Conservation (phyloP, 2,329 filamentous ascomycete species). For the Apiospora sp. region DNA sequence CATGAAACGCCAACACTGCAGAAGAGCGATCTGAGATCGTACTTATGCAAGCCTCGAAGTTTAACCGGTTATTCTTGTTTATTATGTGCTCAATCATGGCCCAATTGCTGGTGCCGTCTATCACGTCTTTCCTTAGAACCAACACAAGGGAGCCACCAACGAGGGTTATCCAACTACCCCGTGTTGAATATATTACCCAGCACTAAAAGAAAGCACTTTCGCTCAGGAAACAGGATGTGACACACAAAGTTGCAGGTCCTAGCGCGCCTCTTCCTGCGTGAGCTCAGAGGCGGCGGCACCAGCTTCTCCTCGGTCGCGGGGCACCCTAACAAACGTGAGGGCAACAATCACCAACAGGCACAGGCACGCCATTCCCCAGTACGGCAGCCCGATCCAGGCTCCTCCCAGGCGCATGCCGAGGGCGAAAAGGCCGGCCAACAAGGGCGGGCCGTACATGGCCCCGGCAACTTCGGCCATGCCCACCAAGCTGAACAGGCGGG, state of each 20-base stretch:
- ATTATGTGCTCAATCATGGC: not conserved
- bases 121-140: not conserved
- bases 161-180: not conserved
- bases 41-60: no score
- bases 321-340: constrained; percentile 26
- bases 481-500: constrained; percentile 42
- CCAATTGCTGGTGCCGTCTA: not conserved
- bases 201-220: not conserved
- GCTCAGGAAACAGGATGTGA: not conserved
- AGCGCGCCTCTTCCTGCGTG: not conserved
- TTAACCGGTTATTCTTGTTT: not conserved
- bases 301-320: constrained; percentile 8
- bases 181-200: not conserved
- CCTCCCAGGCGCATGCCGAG: constrained; percentile 39
- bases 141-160: not conserved
- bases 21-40: not conserved
- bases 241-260: not conserved
- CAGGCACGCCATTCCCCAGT: constrained; percentile 37
- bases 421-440: constrained; percentile 42
- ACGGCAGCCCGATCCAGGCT: constrained; percentile 43
- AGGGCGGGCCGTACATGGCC: constrained; percentile 38
- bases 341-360: constrained; percentile 11
- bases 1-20: not conserved
- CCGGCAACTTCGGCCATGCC: constrained; percentile 42
- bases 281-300: not conserved